Evolutionary conservation across 176 grass and related monocot species (phyloP).

Genomic region (Saccharum spontaneum): DNA sequence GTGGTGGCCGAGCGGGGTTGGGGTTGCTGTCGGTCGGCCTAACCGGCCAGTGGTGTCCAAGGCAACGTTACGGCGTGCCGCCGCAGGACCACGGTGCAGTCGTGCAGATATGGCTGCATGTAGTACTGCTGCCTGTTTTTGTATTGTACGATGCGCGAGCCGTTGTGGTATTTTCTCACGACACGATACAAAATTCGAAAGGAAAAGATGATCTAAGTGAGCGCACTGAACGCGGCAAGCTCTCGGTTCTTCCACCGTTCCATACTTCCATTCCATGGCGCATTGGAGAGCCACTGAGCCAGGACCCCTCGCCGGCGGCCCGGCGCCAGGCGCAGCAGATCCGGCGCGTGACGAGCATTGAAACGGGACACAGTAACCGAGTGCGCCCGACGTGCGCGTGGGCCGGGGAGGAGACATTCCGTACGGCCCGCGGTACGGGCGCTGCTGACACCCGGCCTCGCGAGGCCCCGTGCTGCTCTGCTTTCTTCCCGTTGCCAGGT

Average conservation of each 20-base stretch:
- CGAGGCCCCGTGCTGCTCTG: neutral
- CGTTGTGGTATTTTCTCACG: neutral
- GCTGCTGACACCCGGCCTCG: neutral
- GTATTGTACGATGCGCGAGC: neutral
- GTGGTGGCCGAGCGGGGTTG: neutral
- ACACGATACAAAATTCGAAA: too few species aligned
- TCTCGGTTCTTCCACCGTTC: neutral
- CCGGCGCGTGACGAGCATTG: conserved; percentile 13
- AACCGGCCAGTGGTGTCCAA: neutral
- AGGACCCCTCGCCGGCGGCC: neutral
- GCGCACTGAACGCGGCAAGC: neutral
- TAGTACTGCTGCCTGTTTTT: neutral
- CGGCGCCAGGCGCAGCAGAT: neutral
- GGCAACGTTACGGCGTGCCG: conserved; percentile 14
- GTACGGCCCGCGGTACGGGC: conserved; percentile 49
- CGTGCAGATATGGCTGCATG: neutral
- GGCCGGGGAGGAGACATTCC: conserved; percentile 5
- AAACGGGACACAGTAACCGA: neutral
- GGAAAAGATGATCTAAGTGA: too few species aligned
- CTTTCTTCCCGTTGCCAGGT: neutral
- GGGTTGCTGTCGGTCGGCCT: conserved; percentile 5
- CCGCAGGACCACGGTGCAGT: conserved; percentile 18
- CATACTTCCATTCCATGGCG: neutral
- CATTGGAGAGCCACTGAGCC: neutral
- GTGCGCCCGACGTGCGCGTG: neutral